Percentiles rank a stretch among this genome's conserved stretches.
Evolutionary conservation across 2,329 filamentous ascomycete species (phyloP).

Genomic region (Penicillium digitatum): DNA sequence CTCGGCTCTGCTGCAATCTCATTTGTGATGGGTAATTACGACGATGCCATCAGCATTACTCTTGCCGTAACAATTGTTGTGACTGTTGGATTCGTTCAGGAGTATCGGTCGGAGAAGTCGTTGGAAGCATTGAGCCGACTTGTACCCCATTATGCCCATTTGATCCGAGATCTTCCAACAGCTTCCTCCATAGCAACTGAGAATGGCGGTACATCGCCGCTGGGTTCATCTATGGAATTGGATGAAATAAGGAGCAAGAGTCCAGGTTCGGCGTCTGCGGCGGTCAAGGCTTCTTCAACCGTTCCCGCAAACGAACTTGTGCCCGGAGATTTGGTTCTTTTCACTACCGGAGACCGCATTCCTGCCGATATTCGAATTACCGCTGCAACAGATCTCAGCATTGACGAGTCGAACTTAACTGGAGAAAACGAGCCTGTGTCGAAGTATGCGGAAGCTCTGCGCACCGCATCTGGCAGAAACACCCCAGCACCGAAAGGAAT

Average conservation of each 20-base stretch:
- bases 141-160: conserved; percentile 90
- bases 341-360: conserved; percentile 93
- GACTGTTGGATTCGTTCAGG: conserved; percentile 91
- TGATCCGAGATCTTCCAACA: conserved; percentile 63
- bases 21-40: conserved; percentile 83
- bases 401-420: conserved; percentile 94
- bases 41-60: conserved; percentile 93
- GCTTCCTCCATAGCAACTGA: conserved; percentile 19
- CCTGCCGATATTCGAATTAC: conserved; percentile 95
- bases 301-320: conserved; percentile 85
- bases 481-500: conserved; percentile 34
- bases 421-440: conserved; percentile 92
- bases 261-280: conserved; percentile 57
- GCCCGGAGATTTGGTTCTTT: conserved; percentile 86
- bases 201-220: conserved; percentile 17
- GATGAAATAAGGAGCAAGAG: conserved; percentile 47
- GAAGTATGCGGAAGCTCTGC: conserved; percentile 65
- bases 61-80: conserved; percentile 97
- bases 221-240: conserved; percentile 37
- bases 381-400: conserved; percentile 80
- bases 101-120: conserved; percentile 96
- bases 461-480: conserved; percentile 25
- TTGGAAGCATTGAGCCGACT: conserved; percentile 90
- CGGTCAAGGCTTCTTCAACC: conserved; percentile 72
- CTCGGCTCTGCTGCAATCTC: conserved; percentile 84